Evolutionary conservation across 441 rosid genomes (phyloP), one percentile per base, ranked within the genome.

Genomic region (Populus tomentosa): DNA sequence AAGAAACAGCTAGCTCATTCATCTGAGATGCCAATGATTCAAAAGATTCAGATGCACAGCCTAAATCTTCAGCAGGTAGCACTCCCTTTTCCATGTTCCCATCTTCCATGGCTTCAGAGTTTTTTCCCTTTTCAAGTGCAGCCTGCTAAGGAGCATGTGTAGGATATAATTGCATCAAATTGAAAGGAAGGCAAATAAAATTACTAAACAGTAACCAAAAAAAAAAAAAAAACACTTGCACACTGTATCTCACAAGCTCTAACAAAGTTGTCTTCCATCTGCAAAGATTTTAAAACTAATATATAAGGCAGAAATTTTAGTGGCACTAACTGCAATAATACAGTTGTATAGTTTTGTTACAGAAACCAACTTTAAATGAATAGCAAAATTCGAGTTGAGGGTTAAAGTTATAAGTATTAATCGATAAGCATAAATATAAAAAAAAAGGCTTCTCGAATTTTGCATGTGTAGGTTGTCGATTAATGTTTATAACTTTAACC

Each of bases 51-150:
- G 88, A 80, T 71, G 81, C 87, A 75, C 66, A 30, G 53, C 77
- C 70, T 53, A 73, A 56, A 73, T 80, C 82, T 75, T 81, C 86
- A 77, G 56, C 70, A 67, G 79, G 72, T 62, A 63, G 59, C 23
- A 9, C 91, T 78, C 86, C 90, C 56, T 66, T 80, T 73, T 81
- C 78, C 11, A 50, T 71, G 65, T 86, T 87, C 67, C 81, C 88
- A 83, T 85, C 87, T 64, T 67, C 82, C 42, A 64, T 70, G 33
- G 75, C 86, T 69, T 90, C 97, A 40, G 75, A 81, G 77, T 76
- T 85, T 76, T 86, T 89, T 76, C 86, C 88, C 84, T 90, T 94
- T 75, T 93, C 97, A 77, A 86, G 79, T 83, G 94, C 82, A 89
- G 97, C 96, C 97, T 95, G 85, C 82, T 40, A 71, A 73, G 76